Evolutionary conservation across 805 yeast species (phyloP), one percentile per base, ranked within the genome.

Genomic region (Metschnikowia gruessii): DNA sequence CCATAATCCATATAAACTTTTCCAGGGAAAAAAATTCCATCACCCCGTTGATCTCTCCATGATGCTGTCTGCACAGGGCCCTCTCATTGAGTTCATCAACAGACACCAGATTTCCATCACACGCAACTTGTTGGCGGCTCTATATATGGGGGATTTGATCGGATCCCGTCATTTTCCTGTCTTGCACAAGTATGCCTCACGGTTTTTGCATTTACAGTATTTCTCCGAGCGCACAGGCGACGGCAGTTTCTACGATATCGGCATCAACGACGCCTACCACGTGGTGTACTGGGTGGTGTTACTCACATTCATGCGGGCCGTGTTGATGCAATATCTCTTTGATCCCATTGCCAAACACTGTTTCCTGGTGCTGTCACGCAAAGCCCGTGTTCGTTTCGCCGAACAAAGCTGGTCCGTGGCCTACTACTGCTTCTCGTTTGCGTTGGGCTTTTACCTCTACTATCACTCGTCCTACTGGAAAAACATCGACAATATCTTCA

Each of bases 371-470:
- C 63, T 63, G 33, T 65, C 74, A 2, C 63, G 61, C 13, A 82
- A 81, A 56, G 77, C 84, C 0, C 69, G 73, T 18, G 78, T 78
- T 46, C 76, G 96, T 48, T 89, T 87, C 60, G 85, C 88, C 46
- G 97, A 89, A 65, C 97, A 89, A 70, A 82, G 88, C 42, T 90
- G 96, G 96, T 71, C 79, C 29, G 62, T 80, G 15, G 57, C 79
- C 6, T 87, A 85, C 62, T 87, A 81, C 68, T 54, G 76, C 6
- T 54, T 66, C 10, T 76, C 87, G 9, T 82, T 82, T 61, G 38
- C 61, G 1, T 67, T 68, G 48, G 96, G 95, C 0, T 65, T 77
- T 47, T 71, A 72, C 49, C 65, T 89, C 15, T 82, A 85, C 58
- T 65, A 62, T 49, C 49, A 73, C 39, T 80, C 90, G 3, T 76